These are phyloP conservation scores for Mortierella claussenii DNA, from an alignment of 192 early-diverging fungal species.

Conservation along the genomic window DNA sequence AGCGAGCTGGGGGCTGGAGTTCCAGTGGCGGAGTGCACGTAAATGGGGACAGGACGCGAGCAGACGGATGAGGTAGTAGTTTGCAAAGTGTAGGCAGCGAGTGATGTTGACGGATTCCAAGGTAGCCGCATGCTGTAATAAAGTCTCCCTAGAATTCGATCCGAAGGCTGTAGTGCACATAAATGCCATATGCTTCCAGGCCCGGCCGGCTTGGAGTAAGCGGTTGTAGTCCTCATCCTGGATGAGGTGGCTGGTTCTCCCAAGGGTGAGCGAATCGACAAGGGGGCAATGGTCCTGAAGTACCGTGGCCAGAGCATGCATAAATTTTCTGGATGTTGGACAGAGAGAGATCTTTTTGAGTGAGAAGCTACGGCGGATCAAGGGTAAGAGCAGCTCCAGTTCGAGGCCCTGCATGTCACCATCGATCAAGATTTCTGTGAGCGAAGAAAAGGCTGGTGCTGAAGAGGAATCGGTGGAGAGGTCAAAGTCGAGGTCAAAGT, in stretches of 20 bases:
- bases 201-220: neutral
- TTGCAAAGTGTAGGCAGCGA: neutral
- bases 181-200: neutral
- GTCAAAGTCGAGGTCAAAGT: neutral
- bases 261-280: neutral
- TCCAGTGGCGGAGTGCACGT: no score
- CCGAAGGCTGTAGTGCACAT: neutral
- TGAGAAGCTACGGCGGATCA: neutral
- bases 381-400: neutral
- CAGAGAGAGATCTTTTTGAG: constrained; percentile 1
- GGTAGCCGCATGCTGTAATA: neutral
- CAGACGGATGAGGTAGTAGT: no score
- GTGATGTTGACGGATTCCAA: neutral
- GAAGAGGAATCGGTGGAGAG: neutral
- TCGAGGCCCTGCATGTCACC: neutral
- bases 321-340: neutral
- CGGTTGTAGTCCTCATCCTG: neutral
- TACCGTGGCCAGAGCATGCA: neutral
- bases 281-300: neutral
- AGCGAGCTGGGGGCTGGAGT: no score
- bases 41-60: no score
- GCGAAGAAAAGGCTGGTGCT: neutral
- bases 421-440: constrained; percentile 1
- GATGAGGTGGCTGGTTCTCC: neutral
- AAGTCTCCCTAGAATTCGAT: neutral